These are phyloP conservation scores for Neurospora discreta DNA, from an alignment of 495 filamentous ascomycete genomes.

Conservation along the genomic window DNA sequence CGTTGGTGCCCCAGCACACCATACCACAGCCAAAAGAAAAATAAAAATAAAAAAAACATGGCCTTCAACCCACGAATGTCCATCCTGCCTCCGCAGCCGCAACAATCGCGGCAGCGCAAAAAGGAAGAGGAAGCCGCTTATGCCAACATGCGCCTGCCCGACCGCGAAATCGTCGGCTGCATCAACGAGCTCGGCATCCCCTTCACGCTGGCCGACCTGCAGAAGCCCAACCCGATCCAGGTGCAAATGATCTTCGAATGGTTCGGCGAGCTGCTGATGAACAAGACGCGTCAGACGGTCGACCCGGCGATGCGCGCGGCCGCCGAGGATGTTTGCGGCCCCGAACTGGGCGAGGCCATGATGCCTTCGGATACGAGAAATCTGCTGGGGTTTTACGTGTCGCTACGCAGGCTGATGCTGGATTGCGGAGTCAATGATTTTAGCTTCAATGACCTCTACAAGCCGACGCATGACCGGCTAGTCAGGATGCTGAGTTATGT, in stretches of 20 bases:
- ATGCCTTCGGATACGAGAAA: constrained; percentile 80
- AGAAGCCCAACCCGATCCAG: constrained; percentile 85
- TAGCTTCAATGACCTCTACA: constrained; percentile 78
- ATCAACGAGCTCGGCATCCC: constrained; percentile 91
- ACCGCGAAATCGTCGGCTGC: constrained; percentile 88
- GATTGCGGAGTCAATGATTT: constrained; percentile 93
- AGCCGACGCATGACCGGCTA: constrained; percentile 76
- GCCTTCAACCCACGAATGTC: constrained; percentile 75
- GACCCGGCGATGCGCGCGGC: constrained; percentile 91
- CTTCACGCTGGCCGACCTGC: constrained; percentile 78
- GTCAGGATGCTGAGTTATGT: constrained; percentile 89
- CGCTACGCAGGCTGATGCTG: constrained; percentile 59
- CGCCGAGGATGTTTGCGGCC: constrained; percentile 70
- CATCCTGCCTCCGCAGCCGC: constrained; percentile 44
- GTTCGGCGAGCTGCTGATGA: constrained; percentile 90
- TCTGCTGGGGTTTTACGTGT: constrained; percentile 85
- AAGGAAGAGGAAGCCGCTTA: constrained; percentile 70
- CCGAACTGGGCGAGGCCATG: constrained; percentile 60
- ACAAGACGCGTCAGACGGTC: constrained; percentile 77
- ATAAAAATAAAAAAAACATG: too few relatives aligned
- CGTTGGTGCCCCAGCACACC: neutral
- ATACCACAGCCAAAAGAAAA: constrained; percentile 8
- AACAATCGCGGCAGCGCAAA: constrained; percentile 49
- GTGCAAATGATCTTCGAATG: constrained; percentile 96
- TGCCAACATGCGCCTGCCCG: constrained; percentile 76